phyloP scores from a whole-genome alignment of 805 yeast genomes.

The Ogataea allantospora region DNA sequence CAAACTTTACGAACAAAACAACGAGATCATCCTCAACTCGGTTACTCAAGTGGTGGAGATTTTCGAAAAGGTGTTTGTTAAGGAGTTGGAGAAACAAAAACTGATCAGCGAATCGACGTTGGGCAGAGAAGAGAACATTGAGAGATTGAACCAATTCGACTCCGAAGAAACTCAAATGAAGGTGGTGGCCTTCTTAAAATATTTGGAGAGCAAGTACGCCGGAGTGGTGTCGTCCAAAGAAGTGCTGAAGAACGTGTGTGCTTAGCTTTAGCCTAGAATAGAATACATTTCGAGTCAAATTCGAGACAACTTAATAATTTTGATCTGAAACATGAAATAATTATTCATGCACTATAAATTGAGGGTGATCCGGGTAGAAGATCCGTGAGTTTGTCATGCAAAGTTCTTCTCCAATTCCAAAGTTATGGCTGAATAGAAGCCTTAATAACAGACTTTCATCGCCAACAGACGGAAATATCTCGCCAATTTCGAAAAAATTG shows the following conservation, averaged over 20 bases:
- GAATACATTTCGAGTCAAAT: constrained; percentile 4
- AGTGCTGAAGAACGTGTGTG: constrained; percentile 44
- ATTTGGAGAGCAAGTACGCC: constrained; percentile 60
- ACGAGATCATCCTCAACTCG: constrained; percentile 50
- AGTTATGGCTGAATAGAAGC: constrained; percentile 2
- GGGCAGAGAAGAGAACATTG: constrained; percentile 83
- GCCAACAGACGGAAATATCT: constrained; percentile 51
- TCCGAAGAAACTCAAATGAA: constrained; percentile 60
- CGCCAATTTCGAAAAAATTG: constrained; percentile 58
- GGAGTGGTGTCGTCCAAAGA: constrained; percentile 60
- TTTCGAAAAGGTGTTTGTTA: constrained; percentile 67
- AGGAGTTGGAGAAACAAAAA: constrained; percentile 72
- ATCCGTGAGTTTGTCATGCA: constrained; percentile 4
- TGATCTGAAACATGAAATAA: constrained; percentile 1
- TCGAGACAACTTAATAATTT: constrained; percentile 3
- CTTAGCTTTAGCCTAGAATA: constrained; percentile 13
- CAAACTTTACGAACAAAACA: constrained; percentile 63
- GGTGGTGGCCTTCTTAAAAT: constrained; percentile 70
- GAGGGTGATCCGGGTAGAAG: constrained; percentile 1
- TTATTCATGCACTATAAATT: constrained; percentile 1
- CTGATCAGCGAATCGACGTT: constrained; percentile 70
- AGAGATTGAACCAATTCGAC: constrained; percentile 75
- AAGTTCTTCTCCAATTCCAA: constrained; percentile 1
- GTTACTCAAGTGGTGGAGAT: constrained; percentile 65
- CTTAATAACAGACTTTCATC: constrained; percentile 7